Base-by-base conservation (phyloP, 2,329 filamentous ascomycete genomes). In the Lasiodiplodia sp. region DNA sequence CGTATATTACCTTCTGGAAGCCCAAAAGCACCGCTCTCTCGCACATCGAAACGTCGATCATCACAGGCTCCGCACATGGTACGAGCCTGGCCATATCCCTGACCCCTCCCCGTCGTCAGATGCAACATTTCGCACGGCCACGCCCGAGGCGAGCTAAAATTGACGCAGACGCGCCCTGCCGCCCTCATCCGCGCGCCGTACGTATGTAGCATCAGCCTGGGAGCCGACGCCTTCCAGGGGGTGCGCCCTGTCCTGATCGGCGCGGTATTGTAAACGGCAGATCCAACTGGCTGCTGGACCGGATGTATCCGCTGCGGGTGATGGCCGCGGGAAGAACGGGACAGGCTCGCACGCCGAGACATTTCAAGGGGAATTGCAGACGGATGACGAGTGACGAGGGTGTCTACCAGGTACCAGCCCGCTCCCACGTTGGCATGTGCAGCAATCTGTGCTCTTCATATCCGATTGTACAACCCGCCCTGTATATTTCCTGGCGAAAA, bases 391-490 rank as follows among this genome's bases (percentile, higher is more conserved):
- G 40, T 25, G 47, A 49, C 44, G 65, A 60, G 65, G 23, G 47
- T 28, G 31, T 40, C 37, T 52, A 47, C 65, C 65, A 60, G 65
- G 65, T 67, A 67, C 65, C 28, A 57, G 65, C 65, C 40, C 52
- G 55, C 65, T 18, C n/a, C 44, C 44, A 60, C 55, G 55, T 60
- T 67, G 37, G 53, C 47, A 37, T 55, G 64, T 31, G 37, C 52
- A 44, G 52, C 53, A 47, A 60, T 44, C 52, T 58, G 64, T 44
- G 55, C 65, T 49, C 56, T 67, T 51, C 40, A 47, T 57, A 44
- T 47, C 55, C 65, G 65, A 60, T 60, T 40, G 44, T 67, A 67
- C 65, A 34, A 67, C 55, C 11, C 65, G 55, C 56, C 65, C 60
- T 52, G 60, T 64, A 14, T 23, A 47, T 52, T 63, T 34, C 25